Percentiles rank a stretch among this genome's conserved stretches.
These are phyloP conservation scores for Orbilia oligospora DNA, from an alignment of 2,329 filamentous ascomycete genomes.

Conservation along the genomic window DNA sequence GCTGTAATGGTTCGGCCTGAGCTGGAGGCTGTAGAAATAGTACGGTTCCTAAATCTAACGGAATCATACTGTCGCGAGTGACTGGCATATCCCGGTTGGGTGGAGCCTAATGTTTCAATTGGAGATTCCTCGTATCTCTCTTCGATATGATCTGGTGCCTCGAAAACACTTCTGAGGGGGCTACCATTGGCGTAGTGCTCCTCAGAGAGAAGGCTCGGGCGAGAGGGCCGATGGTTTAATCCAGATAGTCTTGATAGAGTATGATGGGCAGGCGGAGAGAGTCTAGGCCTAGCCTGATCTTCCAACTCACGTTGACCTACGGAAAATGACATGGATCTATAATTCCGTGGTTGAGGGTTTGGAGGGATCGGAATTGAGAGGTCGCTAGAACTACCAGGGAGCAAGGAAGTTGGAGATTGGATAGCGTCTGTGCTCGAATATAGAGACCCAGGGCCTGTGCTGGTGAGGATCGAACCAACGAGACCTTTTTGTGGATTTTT, in stretches of 20 bases:
- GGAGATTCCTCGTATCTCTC: slow-evolving; percentile 72
- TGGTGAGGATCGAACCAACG: slow-evolving; percentile 68
- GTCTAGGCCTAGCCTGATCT: slow-evolving; percentile 65
- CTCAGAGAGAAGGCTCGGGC: slow-evolving; percentile 82
- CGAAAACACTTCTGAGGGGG: slow-evolving; percentile 71
- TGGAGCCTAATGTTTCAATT: slow-evolving; percentile 76
- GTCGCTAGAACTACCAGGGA: slow-evolving; percentile 70
- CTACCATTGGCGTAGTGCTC: slow-evolving; percentile 73
- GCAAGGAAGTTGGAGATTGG: slow-evolving; percentile 70
- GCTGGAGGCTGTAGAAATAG: slow-evolving; percentile 63
- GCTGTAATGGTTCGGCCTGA: slow-evolving; percentile 58
- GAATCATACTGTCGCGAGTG: slow-evolving; percentile 66
- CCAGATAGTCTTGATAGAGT: slow-evolving; percentile 73
- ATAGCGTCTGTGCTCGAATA: slow-evolving; percentile 70
- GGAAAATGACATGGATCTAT: slow-evolving; percentile 96
- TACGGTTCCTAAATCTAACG: slow-evolving; percentile 64
- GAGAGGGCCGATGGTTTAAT: slow-evolving; percentile 84
- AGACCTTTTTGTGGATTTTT: slow-evolving; percentile 77
- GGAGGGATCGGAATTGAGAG: slow-evolving; percentile 90
- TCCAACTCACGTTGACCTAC: slow-evolving; percentile 89
- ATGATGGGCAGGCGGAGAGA: slow-evolving; percentile 69
- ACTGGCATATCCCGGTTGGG: slow-evolving; percentile 71
- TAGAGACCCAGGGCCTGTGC: slow-evolving; percentile 76
- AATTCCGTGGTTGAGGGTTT: slow-evolving; percentile 91
- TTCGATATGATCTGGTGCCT: slow-evolving; percentile 76